phyloP scores from a whole-genome alignment of 2,329 filamentous ascomycete species.

The Colletotrichum karsti region DNA sequence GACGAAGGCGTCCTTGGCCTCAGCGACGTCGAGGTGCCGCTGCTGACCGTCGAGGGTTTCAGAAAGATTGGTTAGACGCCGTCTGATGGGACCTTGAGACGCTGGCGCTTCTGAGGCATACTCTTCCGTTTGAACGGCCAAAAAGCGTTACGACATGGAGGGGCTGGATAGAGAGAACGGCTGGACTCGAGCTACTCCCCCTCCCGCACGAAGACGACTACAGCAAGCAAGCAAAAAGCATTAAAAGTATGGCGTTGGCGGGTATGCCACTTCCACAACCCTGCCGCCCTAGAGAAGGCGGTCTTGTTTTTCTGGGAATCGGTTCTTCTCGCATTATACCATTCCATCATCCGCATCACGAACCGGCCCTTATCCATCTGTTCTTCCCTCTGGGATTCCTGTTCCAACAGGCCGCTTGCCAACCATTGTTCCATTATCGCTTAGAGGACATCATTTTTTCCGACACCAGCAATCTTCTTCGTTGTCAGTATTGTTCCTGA shows the following conservation, averaged over 20 bases:
- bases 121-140: not conserved
- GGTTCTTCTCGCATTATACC: not conserved
- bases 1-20: slow-evolving; percentile 76
- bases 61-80: slow-evolving; percentile 34
- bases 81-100: not conserved
- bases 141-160: not conserved
- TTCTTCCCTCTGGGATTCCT: not conserved
- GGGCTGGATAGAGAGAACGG: slow-evolving; percentile 3
- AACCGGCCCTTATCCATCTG: not conserved
- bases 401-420: not conserved
- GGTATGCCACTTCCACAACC: not conserved
- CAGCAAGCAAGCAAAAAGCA: not conserved
- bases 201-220: not conserved
- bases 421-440: slow-evolving; percentile 4
- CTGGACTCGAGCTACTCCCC: not conserved
- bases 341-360: not conserved
- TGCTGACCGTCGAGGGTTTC: slow-evolving; percentile 51
- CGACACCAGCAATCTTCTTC: not conserved
- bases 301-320: not conserved
- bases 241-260: not conserved
- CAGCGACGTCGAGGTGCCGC: slow-evolving; percentile 69
- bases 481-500: slow-evolving; percentile 23
- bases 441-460: not conserved
- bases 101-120: not conserved
- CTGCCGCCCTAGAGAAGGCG: not conserved